Evolutionary conservation across 306 rosid genomes (phyloP).

Genomic region (Lathyrus sativus): DNA sequence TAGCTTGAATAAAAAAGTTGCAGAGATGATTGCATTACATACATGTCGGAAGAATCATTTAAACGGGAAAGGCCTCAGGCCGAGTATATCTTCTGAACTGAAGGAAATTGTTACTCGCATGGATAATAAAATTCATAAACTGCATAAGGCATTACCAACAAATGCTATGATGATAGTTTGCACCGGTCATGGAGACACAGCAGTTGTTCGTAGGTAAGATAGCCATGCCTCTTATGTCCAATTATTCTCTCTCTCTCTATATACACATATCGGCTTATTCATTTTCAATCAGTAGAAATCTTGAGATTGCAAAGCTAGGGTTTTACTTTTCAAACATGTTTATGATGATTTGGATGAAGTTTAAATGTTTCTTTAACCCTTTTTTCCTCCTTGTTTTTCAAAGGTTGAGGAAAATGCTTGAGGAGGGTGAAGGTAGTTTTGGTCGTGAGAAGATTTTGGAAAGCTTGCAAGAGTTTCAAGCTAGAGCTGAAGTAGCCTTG

Average conservation of each 20-base stretch:
- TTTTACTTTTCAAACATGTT: background rate
- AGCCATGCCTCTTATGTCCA: conserved; percentile 7
- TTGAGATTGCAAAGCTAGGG: conserved; percentile 1
- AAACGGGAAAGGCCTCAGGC: conserved; percentile 53
- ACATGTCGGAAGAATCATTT: conserved; percentile 61
- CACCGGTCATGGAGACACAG: conserved; percentile 96
- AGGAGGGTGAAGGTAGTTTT: conserved; percentile 50
- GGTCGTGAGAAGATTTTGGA: conserved; percentile 73
- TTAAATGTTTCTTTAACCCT: conserved; percentile 23
- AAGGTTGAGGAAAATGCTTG: conserved; percentile 88
- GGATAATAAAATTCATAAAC: conserved; percentile 65
- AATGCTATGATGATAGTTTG: conserved; percentile 88
- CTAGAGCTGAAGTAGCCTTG: conserved; percentile 91
- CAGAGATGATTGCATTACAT: conserved; percentile 78
- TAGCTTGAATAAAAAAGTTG: conserved; percentile 67
- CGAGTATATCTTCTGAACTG: conserved; percentile 54
- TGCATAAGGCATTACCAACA: conserved; percentile 61
- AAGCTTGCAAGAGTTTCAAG: conserved; percentile 82
- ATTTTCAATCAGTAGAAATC: background rate
- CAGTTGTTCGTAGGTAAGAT: conserved; percentile 83
- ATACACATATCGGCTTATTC: too few relatives aligned
- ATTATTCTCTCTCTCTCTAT: background rate
- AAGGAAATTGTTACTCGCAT: conserved; percentile 71
- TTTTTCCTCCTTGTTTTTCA: conserved; percentile 14
- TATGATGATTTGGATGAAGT: background rate